Percentiles rank a stretch among this genome's conserved stretches.
These are phyloP conservation scores for Aspergillus versicolor DNA, from an alignment of 2,329 filamentous ascomycete genomes.

Conservation along the genomic window DNA sequence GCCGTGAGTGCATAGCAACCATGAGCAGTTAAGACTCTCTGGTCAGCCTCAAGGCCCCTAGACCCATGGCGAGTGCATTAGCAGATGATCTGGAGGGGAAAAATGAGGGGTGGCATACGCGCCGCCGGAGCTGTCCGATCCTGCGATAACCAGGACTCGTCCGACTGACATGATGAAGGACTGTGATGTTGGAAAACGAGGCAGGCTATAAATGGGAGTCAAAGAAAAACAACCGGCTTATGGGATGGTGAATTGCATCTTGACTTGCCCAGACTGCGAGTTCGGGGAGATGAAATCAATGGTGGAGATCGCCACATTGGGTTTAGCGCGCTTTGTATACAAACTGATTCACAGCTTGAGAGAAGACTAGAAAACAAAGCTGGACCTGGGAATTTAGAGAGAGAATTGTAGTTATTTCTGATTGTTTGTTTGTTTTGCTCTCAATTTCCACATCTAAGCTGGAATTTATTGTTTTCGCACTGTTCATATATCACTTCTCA, in stretches of 20 bases:
- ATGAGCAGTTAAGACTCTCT: slow-evolving; percentile 90
- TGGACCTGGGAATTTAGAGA: no score
- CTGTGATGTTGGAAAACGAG: neutral
- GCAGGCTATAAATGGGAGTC: neutral
- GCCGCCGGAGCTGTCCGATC: slow-evolving; percentile 87
- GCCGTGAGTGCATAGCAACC: slow-evolving; percentile 95
- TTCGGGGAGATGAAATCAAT: neutral
- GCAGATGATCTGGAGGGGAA: slow-evolving; percentile 7
- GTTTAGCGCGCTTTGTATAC: neutral
- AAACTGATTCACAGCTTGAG: neutral
- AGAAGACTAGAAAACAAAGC: neutral
- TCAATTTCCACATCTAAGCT: no score
- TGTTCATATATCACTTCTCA: no score
- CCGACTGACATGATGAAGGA: slow-evolving; percentile 36
- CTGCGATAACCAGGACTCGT: slow-evolving; percentile 77
- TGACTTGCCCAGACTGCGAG: neutral
- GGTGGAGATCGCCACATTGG: neutral
- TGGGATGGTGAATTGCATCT: neutral
- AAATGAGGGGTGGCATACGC: slow-evolving; percentile 59
- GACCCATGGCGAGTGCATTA: slow-evolving; percentile 19
- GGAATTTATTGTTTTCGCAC: no score
- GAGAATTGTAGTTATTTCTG: no score
- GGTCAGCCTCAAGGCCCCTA: slow-evolving; percentile 91
- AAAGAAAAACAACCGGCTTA: neutral
- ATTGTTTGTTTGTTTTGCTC: no score